These are phyloP conservation scores for Botrytis elliptica DNA, from an alignment of 2,329 filamentous ascomycete genomes.

Conservation along the genomic window DNA sequence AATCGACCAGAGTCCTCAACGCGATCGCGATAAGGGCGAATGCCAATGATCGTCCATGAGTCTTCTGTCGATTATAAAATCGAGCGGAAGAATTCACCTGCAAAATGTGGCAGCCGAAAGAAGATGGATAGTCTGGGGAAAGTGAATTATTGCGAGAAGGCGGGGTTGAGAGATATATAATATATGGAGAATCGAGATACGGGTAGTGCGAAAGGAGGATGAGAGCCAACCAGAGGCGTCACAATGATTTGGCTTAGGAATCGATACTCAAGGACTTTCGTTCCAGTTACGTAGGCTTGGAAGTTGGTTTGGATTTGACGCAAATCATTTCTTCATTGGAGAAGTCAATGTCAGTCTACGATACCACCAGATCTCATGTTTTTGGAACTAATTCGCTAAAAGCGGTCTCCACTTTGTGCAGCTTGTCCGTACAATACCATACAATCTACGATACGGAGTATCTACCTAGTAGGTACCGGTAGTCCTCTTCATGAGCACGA, in stretches of 20 bases:
- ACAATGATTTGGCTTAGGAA: not conserved
- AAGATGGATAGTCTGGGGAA: conserved; percentile 27
- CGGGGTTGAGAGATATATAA: conserved; percentile 28
- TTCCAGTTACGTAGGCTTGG: conserved; percentile 7
- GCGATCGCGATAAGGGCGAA: conserved; percentile 57
- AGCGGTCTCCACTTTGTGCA: conserved; percentile 9
- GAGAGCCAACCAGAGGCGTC: conserved; percentile 13
- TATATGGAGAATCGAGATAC: conserved; percentile 15
- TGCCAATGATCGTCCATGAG: conserved; percentile 55
- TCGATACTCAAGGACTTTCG: not conserved
- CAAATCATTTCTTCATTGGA: conserved; percentile 18
- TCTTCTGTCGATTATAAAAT: conserved; percentile 32
- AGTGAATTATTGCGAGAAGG: conserved; percentile 17
- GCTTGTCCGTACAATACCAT: not conserved
- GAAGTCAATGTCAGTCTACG: not conserved
- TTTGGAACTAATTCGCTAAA: conserved; percentile 14
- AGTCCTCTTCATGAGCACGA: not conserved
- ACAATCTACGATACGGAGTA: not conserved
- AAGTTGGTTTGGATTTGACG: conserved; percentile 17
- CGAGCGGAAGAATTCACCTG: conserved; percentile 30
- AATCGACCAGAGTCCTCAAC: conserved; percentile 58
- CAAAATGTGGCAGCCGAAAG: conserved; percentile 33
- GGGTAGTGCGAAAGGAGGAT: conserved; percentile 6
- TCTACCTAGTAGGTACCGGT: no score
- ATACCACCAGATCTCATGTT: not conserved